Conservation (phyloP, 805 yeast genomes). For the Lachancea cidri region DNA sequence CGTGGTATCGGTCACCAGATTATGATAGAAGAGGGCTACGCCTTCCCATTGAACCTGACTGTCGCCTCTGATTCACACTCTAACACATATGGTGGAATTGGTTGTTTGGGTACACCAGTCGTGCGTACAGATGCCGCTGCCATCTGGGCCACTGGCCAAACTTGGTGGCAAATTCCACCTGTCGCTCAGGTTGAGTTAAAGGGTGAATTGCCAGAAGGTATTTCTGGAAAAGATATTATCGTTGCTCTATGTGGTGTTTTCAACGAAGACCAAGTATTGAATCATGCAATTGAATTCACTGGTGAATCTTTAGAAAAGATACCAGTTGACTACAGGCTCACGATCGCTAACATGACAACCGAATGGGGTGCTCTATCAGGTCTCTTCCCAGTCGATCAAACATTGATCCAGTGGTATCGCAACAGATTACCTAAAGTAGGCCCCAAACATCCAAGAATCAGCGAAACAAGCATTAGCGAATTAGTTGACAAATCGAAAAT, state of each 20-base stretch:
- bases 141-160: conserved; percentile 99
- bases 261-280: conserved; percentile 87
- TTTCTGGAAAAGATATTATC: conserved; percentile 94
- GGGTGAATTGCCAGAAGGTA: conserved; percentile 79
- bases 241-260: conserved; percentile 92
- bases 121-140: conserved; percentile 99
- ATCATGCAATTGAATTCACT: conserved; percentile 89
- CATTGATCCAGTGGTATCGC: conserved; percentile 72
- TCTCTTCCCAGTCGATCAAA: conserved; percentile 89
- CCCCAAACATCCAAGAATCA: conserved; percentile 82
- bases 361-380: conserved; percentile 99
- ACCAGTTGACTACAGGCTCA: conserved; percentile 77
- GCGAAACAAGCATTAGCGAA: conserved; percentile 48
- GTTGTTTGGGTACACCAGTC: conserved; percentile 93
- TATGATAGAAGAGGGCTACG: conserved; percentile 98
- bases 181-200: conserved; percentile 88
- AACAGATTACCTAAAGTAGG: conserved; percentile 45
- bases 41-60: conserved; percentile 86
- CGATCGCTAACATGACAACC: conserved; percentile 96
- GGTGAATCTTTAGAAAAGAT: conserved; percentile 72
- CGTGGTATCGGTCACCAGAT: conserved; percentile 99
- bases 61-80: conserved; percentile 98
- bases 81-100: conserved; percentile 96
- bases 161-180: conserved; percentile 99
- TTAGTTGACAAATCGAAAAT: conserved; percentile 14